phyloP scores from a whole-genome alignment of 495 filamentous ascomycete species.

The Pyrenula massariospora region DNA sequence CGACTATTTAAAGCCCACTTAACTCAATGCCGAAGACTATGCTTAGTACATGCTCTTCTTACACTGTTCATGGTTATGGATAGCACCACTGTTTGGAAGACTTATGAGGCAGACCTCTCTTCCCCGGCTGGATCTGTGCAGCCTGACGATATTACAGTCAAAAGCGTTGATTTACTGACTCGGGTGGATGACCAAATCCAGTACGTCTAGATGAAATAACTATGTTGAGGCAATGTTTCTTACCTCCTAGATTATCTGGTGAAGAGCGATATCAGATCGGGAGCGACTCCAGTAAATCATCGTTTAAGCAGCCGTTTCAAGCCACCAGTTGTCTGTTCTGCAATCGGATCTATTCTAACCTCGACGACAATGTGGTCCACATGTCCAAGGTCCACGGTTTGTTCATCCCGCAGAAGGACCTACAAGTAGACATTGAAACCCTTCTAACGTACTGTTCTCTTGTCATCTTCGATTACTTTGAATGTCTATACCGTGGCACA shows the following conservation, averaged over 20 bases:
- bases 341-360: background rate
- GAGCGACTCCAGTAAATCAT: background rate
- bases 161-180: background rate
- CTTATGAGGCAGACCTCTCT: background rate
- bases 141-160: background rate
- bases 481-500: conserved; percentile 23
- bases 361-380: conserved; percentile 17
- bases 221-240: background rate
- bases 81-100: background rate
- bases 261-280: background rate
- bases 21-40: no score
- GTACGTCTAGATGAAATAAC: background rate
- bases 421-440: conserved; percentile 18
- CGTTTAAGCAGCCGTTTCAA: background rate
- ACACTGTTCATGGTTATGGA: background rate
- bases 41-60: no score
- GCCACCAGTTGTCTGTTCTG: background rate
- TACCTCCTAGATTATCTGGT: background rate
- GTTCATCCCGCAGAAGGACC: conserved; percentile 14
- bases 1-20: no score
- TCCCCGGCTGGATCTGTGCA: background rate
- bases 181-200: background rate
- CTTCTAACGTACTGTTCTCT: conserved; percentile 21
- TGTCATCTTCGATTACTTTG: conserved; percentile 22
- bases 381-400: conserved; percentile 24